These are phyloP conservation scores for Fusarium succisae DNA, from an alignment of 2,329 filamentous ascomycete species.

Conservation along the genomic window DNA sequence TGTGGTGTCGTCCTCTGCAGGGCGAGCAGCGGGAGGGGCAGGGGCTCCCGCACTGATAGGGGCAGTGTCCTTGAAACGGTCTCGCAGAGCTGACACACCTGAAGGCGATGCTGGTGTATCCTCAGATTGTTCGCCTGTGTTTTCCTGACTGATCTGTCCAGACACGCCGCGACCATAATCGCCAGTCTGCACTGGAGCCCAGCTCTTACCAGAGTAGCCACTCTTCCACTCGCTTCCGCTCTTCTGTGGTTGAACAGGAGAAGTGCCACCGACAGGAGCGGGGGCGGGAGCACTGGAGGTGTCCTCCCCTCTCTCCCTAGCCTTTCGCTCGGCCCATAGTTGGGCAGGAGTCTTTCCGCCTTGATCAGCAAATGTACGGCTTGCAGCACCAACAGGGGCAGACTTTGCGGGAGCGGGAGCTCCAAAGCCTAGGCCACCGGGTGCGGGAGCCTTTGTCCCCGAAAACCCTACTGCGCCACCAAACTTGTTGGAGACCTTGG, in stretches of 20 bases:
- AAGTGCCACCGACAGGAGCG: slow-evolving; percentile 48
- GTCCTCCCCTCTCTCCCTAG: slow-evolving; percentile 71
- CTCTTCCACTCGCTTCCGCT: slow-evolving; percentile 89
- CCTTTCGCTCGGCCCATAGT: slow-evolving; percentile 97
- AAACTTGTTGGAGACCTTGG: slow-evolving; percentile 93
- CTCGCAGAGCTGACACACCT: slow-evolving; percentile 77
- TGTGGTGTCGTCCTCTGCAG: slow-evolving; percentile 59
- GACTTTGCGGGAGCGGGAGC: slow-evolving; percentile 64
- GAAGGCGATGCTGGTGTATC: slow-evolving; percentile 64
- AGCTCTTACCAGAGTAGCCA: slow-evolving; percentile 88
- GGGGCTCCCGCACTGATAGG: slow-evolving; percentile 68
- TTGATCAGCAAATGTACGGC: slow-evolving; percentile 92
- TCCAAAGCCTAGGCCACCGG: slow-evolving; percentile 72
- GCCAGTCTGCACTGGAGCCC: slow-evolving; percentile 81
- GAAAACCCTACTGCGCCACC: slow-evolving; percentile 76
- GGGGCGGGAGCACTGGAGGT: slow-evolving; percentile 53
- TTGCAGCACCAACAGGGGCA: slow-evolving; percentile 78
- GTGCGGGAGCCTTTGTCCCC: slow-evolving; percentile 89
- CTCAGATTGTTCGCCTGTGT: slow-evolving; percentile 66
- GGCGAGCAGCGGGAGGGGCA: slow-evolving; percentile 51
- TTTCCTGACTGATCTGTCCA: slow-evolving; percentile 63
- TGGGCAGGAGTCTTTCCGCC: slow-evolving; percentile 97
- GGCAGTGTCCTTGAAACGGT: slow-evolving; percentile 82
- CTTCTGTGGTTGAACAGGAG: slow-evolving; percentile 71
- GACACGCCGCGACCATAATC: slow-evolving; percentile 70